phyloP scores from a whole-genome alignment of 2,329 filamentous ascomycete genomes.

The Phoma sp. region DNA sequence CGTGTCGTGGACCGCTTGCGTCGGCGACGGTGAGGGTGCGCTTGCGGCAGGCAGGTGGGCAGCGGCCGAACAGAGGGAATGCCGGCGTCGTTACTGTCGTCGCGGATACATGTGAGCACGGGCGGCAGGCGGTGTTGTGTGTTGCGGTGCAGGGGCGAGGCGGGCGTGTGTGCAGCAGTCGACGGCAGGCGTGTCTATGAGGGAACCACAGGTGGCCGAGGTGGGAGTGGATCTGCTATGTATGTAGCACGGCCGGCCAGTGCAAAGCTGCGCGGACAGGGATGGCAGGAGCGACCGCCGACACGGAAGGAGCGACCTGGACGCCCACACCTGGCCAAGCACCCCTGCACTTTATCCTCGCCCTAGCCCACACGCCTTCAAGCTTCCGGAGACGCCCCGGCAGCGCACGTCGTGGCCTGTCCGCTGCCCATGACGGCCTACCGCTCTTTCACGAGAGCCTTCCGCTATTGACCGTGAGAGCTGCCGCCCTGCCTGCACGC shows the following conservation, averaged over 20 bases:
- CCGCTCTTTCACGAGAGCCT: conserved; percentile 21
- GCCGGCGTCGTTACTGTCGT: conserved; percentile 32
- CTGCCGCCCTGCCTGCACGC: conserved; percentile 9
- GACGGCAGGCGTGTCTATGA: conserved; percentile 7
- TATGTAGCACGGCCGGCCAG: conserved; percentile 28
- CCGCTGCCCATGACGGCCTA: conserved; percentile 13
- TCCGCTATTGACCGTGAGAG: conserved; percentile 9
- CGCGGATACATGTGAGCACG: conserved; percentile 25
- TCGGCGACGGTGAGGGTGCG: conserved; percentile 23
- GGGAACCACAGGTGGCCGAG: conserved; percentile 12
- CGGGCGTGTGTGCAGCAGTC: background rate
- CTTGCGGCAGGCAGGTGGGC: conserved; percentile 31
- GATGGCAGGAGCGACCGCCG: conserved; percentile 25
- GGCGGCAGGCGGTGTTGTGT: background rate
- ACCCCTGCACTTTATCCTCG: conserved; percentile 21
- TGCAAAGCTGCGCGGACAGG: conserved; percentile 25
- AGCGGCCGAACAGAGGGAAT: conserved; percentile 25
- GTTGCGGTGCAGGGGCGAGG: background rate
- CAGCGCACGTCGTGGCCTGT: conserved; percentile 31
- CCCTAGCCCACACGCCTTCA: conserved; percentile 23
- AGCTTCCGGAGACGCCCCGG: conserved; percentile 29
- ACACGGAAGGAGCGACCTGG: conserved; percentile 28
- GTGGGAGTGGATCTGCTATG: conserved; percentile 32
- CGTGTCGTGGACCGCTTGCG: conserved; percentile 22
- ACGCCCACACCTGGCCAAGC: conserved; percentile 25